Percentiles rank a stretch among this genome's conserved stretches.
These are phyloP conservation scores for Talaromyces sp. DNA, from an alignment of 2,329 filamentous ascomycete species.

Conservation along the genomic window DNA sequence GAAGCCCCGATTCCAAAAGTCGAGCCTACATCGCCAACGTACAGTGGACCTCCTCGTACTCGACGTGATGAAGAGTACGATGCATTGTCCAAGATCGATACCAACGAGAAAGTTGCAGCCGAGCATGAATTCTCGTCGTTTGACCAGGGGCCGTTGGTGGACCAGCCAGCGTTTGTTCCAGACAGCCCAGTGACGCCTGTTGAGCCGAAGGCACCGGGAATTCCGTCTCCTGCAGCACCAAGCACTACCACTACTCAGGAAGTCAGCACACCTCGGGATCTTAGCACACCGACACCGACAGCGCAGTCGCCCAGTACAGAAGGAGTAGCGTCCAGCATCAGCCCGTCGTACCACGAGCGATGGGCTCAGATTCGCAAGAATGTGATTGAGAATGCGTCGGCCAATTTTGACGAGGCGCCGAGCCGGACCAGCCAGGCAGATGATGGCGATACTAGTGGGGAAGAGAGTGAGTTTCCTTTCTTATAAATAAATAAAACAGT, in stretches of 20 bases:
- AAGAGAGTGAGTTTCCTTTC: conserved; percentile 72
- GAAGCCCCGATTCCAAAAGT: conserved; percentile 19
- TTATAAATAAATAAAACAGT: neutral
- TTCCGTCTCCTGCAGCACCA: conserved; percentile 15
- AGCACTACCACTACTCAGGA: conserved; percentile 11
- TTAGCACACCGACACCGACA: conserved; percentile 17
- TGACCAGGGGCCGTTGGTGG: conserved; percentile 79
- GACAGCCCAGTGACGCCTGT: conserved; percentile 42
- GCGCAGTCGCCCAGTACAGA: conserved; percentile 13
- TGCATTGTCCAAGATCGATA: conserved; percentile 58
- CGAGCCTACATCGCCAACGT: conserved; percentile 16
- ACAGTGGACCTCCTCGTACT: conserved; percentile 33
- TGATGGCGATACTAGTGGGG: conserved; percentile 86
- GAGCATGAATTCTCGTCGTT: conserved; percentile 59
- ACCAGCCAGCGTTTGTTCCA: conserved; percentile 80
- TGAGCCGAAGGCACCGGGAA: conserved; percentile 30
- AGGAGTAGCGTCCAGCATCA: neutral
- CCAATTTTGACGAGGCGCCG: conserved; percentile 56
- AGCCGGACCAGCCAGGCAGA: conserved; percentile 53
- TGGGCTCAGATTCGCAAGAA: conserved; percentile 98
- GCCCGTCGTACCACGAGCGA: conserved; percentile 57
- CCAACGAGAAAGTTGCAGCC: conserved; percentile 40
- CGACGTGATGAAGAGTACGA: conserved; percentile 49
- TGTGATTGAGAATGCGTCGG: conserved; percentile 70
- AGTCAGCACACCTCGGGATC: conserved; percentile 12